These are phyloP conservation scores for Blepharisma japonicum DNA, from an alignment of 73 alveolate species.

Conservation along the genomic window DNA sequence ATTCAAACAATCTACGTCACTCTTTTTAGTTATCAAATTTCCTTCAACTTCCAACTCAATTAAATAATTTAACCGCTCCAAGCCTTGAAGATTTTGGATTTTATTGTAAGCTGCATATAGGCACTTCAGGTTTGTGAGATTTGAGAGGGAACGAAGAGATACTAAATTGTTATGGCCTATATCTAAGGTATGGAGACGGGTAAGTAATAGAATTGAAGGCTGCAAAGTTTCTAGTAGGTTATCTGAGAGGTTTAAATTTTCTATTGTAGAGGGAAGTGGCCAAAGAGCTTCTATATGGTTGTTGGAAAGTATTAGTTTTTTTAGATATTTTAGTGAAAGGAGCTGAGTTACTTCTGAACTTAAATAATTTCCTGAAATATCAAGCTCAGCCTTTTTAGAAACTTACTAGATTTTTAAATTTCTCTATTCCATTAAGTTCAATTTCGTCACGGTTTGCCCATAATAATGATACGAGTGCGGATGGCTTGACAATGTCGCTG, in stretches of 20 bases:
- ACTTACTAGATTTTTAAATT: conserved; percentile 12
- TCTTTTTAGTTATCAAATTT: background rate
- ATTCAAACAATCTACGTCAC: no score
- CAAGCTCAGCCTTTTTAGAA: conserved; percentile 7
- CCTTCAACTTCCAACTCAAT: conserved; percentile 3
- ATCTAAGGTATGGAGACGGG: conserved; percentile 21
- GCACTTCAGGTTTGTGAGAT: conserved; percentile 3
- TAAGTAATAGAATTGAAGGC: background rate
- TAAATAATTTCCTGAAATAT: conserved; percentile 19
- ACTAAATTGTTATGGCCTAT: background rate
- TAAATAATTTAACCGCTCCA: background rate
- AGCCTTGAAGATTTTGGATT: background rate
- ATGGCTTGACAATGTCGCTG: conserved; percentile 6
- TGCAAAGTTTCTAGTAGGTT: background rate
- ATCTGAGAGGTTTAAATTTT: background rate
- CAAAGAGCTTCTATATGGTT: conserved; percentile 1
- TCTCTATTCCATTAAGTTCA: background rate
- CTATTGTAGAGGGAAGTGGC: conserved; percentile 8
- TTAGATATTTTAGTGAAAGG: background rate
- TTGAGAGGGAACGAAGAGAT: background rate
- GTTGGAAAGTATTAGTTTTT: conserved; percentile 20
- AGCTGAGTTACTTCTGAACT: background rate
- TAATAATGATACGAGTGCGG: conserved; percentile 13
- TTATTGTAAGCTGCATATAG: conserved; percentile 1
- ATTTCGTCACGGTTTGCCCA: background rate